Percentiles rank a stretch among this genome's conserved stretches.
Evolutionary conservation across 1,284 basidiomycete species (phyloP).

Genomic region (Rhodotorula sp.): DNA sequence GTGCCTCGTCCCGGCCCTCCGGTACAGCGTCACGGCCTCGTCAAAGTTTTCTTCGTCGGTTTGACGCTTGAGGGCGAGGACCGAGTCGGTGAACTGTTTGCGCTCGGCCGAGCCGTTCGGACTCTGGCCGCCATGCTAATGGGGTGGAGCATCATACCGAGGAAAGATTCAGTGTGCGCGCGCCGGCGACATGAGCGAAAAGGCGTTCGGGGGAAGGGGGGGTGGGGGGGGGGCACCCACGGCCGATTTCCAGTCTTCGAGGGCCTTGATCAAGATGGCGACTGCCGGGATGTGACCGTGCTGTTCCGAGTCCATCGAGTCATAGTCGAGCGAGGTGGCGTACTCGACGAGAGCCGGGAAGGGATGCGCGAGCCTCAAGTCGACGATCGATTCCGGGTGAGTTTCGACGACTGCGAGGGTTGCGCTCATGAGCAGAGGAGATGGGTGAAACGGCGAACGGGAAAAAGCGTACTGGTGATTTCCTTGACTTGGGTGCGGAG

Average conservation of each 20-base stretch:
- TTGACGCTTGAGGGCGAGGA: conserved; percentile 64
- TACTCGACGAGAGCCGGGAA: conserved; percentile 77
- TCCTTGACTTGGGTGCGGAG: conserved; percentile 83
- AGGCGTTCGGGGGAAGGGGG: too few species aligned
- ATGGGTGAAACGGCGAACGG: neutral
- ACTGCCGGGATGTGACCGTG: conserved; percentile 85
- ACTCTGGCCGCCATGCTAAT: conserved; percentile 63
- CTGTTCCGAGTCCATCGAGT: conserved; percentile 75
- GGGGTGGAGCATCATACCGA: too few species aligned
- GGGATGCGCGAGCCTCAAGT: conserved; percentile 82
- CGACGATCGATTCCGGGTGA: conserved; percentile 69
- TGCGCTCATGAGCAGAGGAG: neutral
- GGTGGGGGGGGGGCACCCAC: conserved; percentile 52
- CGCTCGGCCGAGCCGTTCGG: conserved; percentile 70
- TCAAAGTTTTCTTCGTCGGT: conserved; percentile 95
- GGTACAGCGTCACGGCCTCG: conserved; percentile 66
- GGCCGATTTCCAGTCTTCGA: conserved; percentile 73
- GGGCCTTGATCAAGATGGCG: conserved; percentile 75
- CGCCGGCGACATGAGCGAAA: neutral
- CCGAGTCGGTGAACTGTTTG: conserved; percentile 69
- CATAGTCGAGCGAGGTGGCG: conserved; percentile 62
- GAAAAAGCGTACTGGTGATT: conserved; percentile 64
- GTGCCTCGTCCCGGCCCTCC: conserved; percentile 59
- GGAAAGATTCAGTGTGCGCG: neutral
- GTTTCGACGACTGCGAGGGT: conserved; percentile 74